Percentiles rank a stretch among this genome's conserved stretches.
These are phyloP conservation scores for Linum tenue DNA, from an alignment of 345 rosid genomes.

Conservation along the genomic window DNA sequence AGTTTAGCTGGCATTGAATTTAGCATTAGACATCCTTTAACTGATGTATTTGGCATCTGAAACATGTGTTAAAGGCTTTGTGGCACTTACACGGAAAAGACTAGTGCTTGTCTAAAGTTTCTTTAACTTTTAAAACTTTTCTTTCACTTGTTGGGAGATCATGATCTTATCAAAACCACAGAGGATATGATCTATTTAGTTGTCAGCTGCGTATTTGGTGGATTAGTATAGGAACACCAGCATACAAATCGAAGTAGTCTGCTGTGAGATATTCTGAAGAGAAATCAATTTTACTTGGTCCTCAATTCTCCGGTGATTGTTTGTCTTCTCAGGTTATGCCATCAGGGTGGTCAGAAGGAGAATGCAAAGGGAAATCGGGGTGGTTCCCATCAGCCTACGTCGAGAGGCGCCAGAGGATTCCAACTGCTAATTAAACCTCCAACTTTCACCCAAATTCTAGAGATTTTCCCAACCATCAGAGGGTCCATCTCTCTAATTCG, in stretches of 20 bases:
- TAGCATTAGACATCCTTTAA: too few relatives aligned
- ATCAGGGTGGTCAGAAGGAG: conserved; percentile 96
- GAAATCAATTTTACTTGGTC: not conserved
- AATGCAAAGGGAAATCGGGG: conserved; percentile 88
- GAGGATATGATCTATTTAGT: not conserved
- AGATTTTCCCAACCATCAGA: too few relatives aligned
- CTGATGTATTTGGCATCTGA: too few relatives aligned
- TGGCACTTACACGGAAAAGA: too few relatives aligned
- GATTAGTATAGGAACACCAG: not conserved
- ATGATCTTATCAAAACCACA: not conserved
- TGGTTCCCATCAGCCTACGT: conserved; percentile 87
- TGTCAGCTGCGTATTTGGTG: too few relatives aligned
- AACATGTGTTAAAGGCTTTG: too few relatives aligned
- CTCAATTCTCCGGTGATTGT: not conserved
- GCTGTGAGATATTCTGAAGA: too few relatives aligned
- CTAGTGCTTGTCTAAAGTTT: too few relatives aligned
- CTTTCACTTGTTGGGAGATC: too few relatives aligned
- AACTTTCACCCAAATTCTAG: not conserved
- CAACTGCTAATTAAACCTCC: conserved; percentile 35
- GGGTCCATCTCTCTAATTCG: not conserved
- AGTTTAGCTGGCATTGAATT: too few relatives aligned
- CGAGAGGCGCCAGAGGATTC: conserved; percentile 82
- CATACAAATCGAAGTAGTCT: not conserved
- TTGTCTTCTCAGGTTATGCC: conserved; percentile 45
- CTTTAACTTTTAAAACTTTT: too few relatives aligned